A percentile compares a stretch with the other conserved stretches of the same genome.
These are phyloP conservation scores for Vaccinium macrocarpon DNA, from an alignment of 148 eudicot species.

Conservation along the genomic window DNA sequence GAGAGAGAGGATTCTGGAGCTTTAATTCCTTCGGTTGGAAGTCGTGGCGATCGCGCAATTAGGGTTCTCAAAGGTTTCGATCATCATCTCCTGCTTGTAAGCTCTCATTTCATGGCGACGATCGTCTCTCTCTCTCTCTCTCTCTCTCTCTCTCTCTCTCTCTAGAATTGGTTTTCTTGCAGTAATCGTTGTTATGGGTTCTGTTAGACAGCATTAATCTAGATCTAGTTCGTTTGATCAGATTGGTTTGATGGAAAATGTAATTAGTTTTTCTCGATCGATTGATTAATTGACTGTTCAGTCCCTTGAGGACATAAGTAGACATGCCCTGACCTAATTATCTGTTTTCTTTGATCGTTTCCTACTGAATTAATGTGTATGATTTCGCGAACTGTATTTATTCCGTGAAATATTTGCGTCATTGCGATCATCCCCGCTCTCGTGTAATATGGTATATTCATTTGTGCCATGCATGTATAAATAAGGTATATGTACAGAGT, in stretches of 20 bases:
- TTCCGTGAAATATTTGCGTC: not conserved
- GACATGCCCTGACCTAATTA: not conserved
- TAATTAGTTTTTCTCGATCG: not conserved
- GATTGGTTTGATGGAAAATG: not conserved
- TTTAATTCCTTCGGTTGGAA: not conserved
- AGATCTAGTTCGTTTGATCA: not conserved
- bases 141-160: not conserved
- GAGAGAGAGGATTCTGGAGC: not conserved
- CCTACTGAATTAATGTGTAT: not conserved
- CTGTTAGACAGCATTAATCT: not conserved
- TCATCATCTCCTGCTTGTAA: constrained; percentile 3
- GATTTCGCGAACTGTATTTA: not conserved
- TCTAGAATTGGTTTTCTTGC: not conserved
- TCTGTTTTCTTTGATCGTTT: not conserved
- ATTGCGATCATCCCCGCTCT: not conserved
- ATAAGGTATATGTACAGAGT: too few species aligned
- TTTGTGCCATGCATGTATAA: not conserved
- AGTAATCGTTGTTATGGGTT: not conserved
- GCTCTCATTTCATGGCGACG: not conserved
- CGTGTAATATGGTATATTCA: not conserved
- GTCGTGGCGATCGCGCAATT: constrained; percentile 8
- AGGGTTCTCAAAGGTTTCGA: constrained; percentile 8
- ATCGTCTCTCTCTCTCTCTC: not conserved
- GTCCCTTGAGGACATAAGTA: too few species aligned
- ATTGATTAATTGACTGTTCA: not conserved